phyloP scores from a whole-genome alignment of 2,329 filamentous ascomycete species.

The Fusarium nelsonii region DNA sequence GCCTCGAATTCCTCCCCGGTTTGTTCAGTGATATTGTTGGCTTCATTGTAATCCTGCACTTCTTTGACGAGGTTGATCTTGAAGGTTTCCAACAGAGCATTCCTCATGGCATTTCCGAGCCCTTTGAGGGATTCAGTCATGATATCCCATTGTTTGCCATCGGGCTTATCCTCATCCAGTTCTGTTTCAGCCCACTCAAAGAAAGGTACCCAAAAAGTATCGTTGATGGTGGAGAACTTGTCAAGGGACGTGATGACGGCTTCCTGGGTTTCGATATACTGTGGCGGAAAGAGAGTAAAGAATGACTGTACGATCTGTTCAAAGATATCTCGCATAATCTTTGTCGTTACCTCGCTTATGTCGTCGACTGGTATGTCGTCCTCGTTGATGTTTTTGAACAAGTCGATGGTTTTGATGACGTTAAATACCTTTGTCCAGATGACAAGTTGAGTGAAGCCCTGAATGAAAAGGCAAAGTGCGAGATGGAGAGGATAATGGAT shows the following conservation, averaged over 20 bases:
- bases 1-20: constrained; percentile 39
- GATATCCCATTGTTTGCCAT: neutral
- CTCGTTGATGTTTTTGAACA: constrained; percentile 22
- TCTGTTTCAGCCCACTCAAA: constrained; percentile 17
- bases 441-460: constrained; percentile 70
- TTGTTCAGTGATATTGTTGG: constrained; percentile 28
- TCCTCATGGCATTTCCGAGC: constrained; percentile 45
- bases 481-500: constrained; percentile 75
- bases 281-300: constrained; percentile 48
- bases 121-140: constrained; percentile 22
- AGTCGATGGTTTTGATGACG: constrained; percentile 40
- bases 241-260: constrained; percentile 44
- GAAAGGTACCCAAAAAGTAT: constrained; percentile 47
- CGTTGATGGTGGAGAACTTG: constrained; percentile 48
- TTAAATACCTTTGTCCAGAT: constrained; percentile 59
- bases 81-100: constrained; percentile 50
- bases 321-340: constrained; percentile 27
- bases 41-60: constrained; percentile 29
- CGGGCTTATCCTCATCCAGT: constrained; percentile 9
- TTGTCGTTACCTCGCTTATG: constrained; percentile 39
- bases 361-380: constrained; percentile 9
- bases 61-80: constrained; percentile 50
- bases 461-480: constrained; percentile 71
- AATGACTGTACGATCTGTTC: constrained; percentile 36
- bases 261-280: constrained; percentile 35